phyloP scores from a whole-genome alignment of 208 protist genomes.

The Borovskyia barvae region DNA sequence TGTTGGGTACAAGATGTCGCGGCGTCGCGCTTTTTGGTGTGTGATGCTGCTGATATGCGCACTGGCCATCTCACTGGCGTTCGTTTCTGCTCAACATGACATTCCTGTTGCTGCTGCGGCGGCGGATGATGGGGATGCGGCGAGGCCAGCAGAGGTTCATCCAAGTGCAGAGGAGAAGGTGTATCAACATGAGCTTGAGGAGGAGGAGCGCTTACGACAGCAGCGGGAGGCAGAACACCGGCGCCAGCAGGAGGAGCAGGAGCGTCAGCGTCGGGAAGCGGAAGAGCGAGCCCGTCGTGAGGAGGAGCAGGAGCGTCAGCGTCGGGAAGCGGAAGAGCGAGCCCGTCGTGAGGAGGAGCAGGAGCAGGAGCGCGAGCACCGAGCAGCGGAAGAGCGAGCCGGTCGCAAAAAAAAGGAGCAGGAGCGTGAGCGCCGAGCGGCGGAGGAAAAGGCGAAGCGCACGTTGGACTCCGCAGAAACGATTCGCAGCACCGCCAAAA shows the following conservation, averaged over 20 bases:
- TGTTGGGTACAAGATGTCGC: not conserved
- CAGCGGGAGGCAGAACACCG: constrained; percentile 2
- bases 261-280: not conserved
- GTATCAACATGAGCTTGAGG: not conserved
- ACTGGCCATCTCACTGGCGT: constrained; percentile 8
- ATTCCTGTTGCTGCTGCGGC: not conserved
- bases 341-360: not conserved
- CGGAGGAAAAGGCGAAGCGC: constrained; percentile 12
- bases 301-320: constrained; percentile 1
- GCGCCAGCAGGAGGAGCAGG: constrained; percentile 5
- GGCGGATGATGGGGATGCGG: not conserved
- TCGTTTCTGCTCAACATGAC: constrained; percentile 15
- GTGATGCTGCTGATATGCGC: constrained; percentile 12
- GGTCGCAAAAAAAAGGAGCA: not conserved
- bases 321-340: not conserved
- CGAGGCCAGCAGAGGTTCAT: no score
- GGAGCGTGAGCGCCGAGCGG: not conserved
- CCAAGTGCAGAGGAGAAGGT: constrained; percentile 3
- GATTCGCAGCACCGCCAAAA: constrained; percentile 22
- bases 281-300: not conserved
- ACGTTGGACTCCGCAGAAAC: constrained; percentile 13
- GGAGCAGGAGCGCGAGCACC: not conserved
- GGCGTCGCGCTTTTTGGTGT: constrained; percentile 18
- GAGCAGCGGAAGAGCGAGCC: not conserved
- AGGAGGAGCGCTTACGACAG: constrained; percentile 9